These are phyloP conservation scores for Casuarina glauca DNA, from an alignment of 306 rosid species.

Conservation along the genomic window DNA sequence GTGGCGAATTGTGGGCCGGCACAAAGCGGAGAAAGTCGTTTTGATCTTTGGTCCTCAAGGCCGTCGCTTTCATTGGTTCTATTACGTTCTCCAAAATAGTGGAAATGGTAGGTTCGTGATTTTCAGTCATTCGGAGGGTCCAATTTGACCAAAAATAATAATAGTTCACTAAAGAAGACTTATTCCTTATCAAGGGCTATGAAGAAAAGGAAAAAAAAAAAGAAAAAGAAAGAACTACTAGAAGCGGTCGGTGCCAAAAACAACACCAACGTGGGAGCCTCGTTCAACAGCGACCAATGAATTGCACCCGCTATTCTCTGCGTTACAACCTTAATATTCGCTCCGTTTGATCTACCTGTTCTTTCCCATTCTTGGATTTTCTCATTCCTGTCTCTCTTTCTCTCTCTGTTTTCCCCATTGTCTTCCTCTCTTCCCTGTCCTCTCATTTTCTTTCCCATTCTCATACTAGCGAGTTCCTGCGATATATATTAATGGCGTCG, in stretches of 20 bases:
- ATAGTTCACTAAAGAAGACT: too few relatives aligned
- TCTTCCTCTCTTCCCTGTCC: not conserved
- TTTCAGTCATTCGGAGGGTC: slow-evolving; percentile 8
- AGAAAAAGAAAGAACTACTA: not conserved
- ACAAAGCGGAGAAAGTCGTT: not conserved
- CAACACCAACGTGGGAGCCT: not conserved
- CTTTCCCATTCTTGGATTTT: not conserved
- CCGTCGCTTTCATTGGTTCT: not conserved
- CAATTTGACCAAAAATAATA: too few relatives aligned
- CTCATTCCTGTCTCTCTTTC: not conserved
- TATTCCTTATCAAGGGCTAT: too few relatives aligned
- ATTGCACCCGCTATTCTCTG: slow-evolving; percentile 14
- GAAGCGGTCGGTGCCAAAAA: not conserved
- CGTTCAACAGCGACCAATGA: not conserved
- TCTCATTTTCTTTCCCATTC: slow-evolving; percentile 9
- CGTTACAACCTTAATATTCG: not conserved
- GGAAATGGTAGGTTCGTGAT: slow-evolving; percentile 29
- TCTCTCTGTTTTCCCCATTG: slow-evolving; percentile 3
- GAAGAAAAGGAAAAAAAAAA: too few relatives aligned
- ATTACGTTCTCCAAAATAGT: not conserved
- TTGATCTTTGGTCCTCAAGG: not conserved
- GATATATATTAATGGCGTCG: slow-evolving; percentile 38
- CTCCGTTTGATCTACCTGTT: not conserved
- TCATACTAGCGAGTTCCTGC: slow-evolving; percentile 14
- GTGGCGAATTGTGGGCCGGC: slow-evolving; percentile 33